A percentile compares a stretch with the other conserved stretches of the same genome.
Evolutionary conservation across 768 basidiomycete species (phyloP).

Genomic region (Peribolospora baueri): DNA sequence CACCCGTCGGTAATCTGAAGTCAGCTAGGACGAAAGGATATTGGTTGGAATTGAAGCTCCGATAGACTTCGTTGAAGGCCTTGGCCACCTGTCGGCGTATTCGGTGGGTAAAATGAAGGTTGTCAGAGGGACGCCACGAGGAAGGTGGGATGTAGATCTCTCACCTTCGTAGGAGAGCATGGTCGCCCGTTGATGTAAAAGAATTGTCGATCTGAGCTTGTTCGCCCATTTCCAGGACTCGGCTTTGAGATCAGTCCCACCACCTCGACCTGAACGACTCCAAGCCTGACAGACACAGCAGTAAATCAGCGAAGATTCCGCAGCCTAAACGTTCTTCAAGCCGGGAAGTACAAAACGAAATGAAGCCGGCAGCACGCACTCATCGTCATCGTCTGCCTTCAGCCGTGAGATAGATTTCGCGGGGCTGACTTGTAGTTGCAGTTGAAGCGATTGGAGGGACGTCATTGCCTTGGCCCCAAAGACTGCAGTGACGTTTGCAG

Average conservation of each 20-base stretch:
- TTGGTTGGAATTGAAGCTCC: slow-evolving; percentile 50
- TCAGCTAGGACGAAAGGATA: slow-evolving; percentile 62
- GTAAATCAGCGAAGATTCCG: not conserved
- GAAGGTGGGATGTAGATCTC: not conserved
- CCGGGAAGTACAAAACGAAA: not conserved
- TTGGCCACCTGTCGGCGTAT: slow-evolving; percentile 41
- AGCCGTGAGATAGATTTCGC: no score
- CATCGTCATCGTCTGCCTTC: not conserved
- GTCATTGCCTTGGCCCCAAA: no score
- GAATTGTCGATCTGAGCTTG: slow-evolving; percentile 65
- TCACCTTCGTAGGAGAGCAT: slow-evolving; percentile 49
- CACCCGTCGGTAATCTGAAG: slow-evolving; percentile 56
- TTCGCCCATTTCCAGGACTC: slow-evolving; percentile 43
- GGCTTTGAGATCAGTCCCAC: slow-evolving; percentile 65
- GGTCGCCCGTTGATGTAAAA: slow-evolving; percentile 83
- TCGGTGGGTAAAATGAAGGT: not conserved
- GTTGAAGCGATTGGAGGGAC: no score
- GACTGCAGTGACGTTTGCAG: no score
- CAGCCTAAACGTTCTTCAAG: not conserved
- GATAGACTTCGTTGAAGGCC: slow-evolving; percentile 77
- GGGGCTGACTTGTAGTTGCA: no score
- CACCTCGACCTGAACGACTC: slow-evolving; percentile 29
- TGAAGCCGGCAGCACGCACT: not conserved
- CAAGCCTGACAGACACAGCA: slow-evolving; percentile 2
- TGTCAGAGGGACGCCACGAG: not conserved